Conservation (phyloP, 495 filamentous ascomycete species). For the Hypomontagnella monticulosa region DNA sequence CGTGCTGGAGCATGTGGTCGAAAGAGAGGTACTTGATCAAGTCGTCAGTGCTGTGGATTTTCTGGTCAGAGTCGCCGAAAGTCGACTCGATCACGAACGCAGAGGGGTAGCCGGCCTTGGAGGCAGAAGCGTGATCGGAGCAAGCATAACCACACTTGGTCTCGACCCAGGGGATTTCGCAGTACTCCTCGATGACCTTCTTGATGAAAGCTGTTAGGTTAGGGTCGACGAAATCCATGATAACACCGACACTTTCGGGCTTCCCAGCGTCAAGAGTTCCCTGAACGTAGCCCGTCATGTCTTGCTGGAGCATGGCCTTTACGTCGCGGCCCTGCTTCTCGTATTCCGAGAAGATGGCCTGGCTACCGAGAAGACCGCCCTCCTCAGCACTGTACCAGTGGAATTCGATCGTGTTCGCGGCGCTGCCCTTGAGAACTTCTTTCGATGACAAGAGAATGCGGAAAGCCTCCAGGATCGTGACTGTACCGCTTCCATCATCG, state of each 20-base stretch:
- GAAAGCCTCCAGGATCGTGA: constrained; percentile 70
- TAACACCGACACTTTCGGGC: constrained; percentile 88
- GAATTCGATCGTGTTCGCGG: constrained; percentile 91
- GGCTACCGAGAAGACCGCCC: constrained; percentile 89
- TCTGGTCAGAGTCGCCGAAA: constrained; percentile 83
- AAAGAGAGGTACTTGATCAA: constrained; percentile 88
- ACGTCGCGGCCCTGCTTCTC: constrained; percentile 77
- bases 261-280: constrained; percentile 84
- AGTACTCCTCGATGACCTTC: constrained; percentile 85
- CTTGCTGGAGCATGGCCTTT: constrained; percentile 98
- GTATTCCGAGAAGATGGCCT: constrained; percentile 89
- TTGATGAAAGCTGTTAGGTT: constrained; percentile 92
- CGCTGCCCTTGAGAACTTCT: constrained; percentile 62
- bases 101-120: constrained; percentile 92
- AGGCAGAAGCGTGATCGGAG: constrained; percentile 96
- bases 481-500: constrained; percentile 68
- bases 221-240: constrained; percentile 89
- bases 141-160: constrained; percentile 98
- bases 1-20: constrained; percentile 98
- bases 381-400: constrained; percentile 99
- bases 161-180: constrained; percentile 85
- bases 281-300: constrained; percentile 95
- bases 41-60: constrained; percentile 93
- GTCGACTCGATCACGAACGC: constrained; percentile 95
- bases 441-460: constrained; percentile 64